Evolutionary conservation across 1,284 basidiomycete genomes (phyloP).

Genomic region (Apiotrichum siamense): DNA sequence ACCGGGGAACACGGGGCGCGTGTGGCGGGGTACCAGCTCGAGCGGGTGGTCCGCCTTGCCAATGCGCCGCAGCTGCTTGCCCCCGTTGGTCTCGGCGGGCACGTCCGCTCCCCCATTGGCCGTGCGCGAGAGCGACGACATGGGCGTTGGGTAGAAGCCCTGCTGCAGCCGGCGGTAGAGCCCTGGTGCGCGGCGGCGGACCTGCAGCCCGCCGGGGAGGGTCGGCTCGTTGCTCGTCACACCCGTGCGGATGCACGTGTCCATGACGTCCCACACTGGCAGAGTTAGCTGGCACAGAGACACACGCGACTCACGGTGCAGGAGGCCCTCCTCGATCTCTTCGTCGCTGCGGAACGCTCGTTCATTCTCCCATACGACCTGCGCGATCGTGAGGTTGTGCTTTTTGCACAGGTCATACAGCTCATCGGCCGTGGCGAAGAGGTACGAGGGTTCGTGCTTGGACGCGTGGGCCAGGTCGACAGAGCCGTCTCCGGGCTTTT

Average conservation of each 20-base stretch:
- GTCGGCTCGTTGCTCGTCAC: conserved; percentile 69
- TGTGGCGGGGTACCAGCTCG: conserved; percentile 70
- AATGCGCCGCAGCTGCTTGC: conserved; percentile 10
- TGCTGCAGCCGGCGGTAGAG: conserved; percentile 83
- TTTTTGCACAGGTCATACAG: conserved; percentile 25
- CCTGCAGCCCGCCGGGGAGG: conserved; percentile 75
- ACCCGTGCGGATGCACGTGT: conserved; percentile 81
- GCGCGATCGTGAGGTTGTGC: conserved; percentile 77
- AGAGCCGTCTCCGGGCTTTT: not conserved
- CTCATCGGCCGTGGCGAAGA: conserved; percentile 25
- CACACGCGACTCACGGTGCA: conserved; percentile 19
- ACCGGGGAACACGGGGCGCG: conserved; percentile 61
- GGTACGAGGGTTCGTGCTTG: conserved; percentile 55
- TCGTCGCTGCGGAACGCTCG: conserved; percentile 67
- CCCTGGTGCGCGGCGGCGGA: conserved; percentile 73
- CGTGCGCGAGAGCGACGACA: conserved; percentile 41
- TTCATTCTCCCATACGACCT: conserved; percentile 94
- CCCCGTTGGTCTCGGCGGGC: not conserved
- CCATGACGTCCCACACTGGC: conserved; percentile 87
- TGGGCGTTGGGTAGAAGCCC: conserved; percentile 44
- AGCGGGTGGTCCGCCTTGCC: conserved; percentile 62
- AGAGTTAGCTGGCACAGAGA: conserved; percentile 33
- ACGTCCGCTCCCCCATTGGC: not conserved
- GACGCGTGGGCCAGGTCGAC: conserved; percentile 1
- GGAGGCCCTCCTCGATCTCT: conserved; percentile 68